Evolutionary conservation across 352 stramenopile species (phyloP), one percentile per base, ranked within the genome.

Genomic region (Phytopythium litorale): DNA sequence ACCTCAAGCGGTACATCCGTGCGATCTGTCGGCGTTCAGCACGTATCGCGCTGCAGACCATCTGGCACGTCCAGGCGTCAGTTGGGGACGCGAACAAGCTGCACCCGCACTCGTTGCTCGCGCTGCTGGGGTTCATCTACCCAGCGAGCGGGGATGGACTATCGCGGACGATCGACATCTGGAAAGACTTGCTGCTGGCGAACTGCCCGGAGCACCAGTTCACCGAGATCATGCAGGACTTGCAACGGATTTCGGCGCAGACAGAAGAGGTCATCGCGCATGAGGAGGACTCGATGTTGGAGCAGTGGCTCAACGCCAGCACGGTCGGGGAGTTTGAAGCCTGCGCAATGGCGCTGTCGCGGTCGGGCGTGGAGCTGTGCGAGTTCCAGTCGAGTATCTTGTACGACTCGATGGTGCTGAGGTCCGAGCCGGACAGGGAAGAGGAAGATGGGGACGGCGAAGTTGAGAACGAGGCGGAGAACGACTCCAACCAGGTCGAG

Each of bases 11-110:
- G 1, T 87, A 84, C 60, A 81, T 92, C 46, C 76, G 76, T 8
- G 84, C 81, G 11, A 88, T 92, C 51, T 92, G 84, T 25, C 78
- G 78, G 6, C 76, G 84, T 0, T 89, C 77, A 18, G 79, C 81
- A 18, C 81, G 81, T 2, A 91, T 92, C 37, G 84, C 84, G 21
- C 63, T 91, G 42, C 84, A 90, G 60, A 92, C 84, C 0, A 90
- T 92, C 70, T 92, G 84, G 84, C 81, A 91, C 48, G 78, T 87
- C 4, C 84, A 91, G 55, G 84, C 84, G 0, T 76, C 81, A 2
- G 71, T 88, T 15, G 75, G 75, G 13, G 81, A 92, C 57, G 63
- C 57, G 49, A 63, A 62, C 45, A 76, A 79, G 12, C 55, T 83
- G 28, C 78, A 89, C 37, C 77, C 83, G 12, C 81, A 92, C 62